phyloP scores from a whole-genome alignment of 192 early-diverging fungal genomes.

The Coemansia sp. region DNA sequence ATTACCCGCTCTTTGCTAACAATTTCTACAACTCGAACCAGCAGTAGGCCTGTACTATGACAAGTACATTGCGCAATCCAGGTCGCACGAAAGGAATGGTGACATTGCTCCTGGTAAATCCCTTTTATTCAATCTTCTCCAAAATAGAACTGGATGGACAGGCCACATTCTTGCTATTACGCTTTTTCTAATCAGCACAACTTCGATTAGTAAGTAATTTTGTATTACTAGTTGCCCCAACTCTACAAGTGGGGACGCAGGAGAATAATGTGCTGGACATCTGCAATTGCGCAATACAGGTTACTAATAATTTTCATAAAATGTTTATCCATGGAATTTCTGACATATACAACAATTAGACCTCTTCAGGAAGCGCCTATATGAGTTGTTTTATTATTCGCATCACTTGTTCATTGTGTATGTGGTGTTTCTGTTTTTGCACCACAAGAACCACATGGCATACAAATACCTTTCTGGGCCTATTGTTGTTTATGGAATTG shows the following conservation, averaged over 20 bases:
- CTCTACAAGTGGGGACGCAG: no score
- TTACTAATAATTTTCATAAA: background rate
- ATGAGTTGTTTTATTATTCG: conserved; percentile 77
- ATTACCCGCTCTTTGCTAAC: no score
- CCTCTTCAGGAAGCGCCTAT: conserved; percentile 58
- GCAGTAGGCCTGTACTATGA: conserved; percentile 32
- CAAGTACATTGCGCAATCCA: conserved; percentile 19
- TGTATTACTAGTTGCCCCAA: background rate
- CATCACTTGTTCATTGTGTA: conserved; percentile 75
- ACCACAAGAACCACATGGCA: conserved; percentile 59
- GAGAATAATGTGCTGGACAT: no score
- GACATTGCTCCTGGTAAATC: conserved; percentile 16
- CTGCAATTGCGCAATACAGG: background rate
- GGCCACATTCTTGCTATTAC: conserved; percentile 67
- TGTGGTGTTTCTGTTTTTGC: conserved; percentile 68
- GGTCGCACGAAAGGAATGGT: conserved; percentile 13
- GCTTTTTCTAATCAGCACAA: conserved; percentile 59
- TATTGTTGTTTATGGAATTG: conserved; percentile 59
- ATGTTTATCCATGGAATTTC: background rate
- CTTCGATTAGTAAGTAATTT: conserved; percentile 53
- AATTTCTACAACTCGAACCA: background rate
- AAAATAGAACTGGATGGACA: conserved; percentile 56
- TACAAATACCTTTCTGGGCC: conserved; percentile 61
- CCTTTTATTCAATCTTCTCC: conserved; percentile 20
- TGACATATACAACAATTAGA: conserved; percentile 9